Percentiles rank a stretch among this genome's conserved stretches.
Evolutionary conservation across 2,329 filamentous ascomycete species (phyloP).

Genomic region (Aaosphaeria arxii): DNA sequence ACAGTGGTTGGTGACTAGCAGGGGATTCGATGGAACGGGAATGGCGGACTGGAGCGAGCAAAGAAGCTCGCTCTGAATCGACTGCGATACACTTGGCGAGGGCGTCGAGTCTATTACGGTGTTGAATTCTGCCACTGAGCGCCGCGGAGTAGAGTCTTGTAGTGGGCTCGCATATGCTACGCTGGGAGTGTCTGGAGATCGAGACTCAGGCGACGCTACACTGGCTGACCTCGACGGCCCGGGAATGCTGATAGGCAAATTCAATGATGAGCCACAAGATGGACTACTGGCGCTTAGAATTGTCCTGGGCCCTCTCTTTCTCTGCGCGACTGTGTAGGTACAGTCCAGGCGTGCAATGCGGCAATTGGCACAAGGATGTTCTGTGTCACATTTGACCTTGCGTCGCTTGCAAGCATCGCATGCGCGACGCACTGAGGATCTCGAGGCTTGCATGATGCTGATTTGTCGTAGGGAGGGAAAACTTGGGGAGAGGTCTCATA

Average conservation of each 20-base stretch:
- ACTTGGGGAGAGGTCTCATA: too few relatives aligned
- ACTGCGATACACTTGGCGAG: background rate
- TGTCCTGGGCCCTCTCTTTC: slow-evolving; percentile 1
- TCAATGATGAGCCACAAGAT: background rate
- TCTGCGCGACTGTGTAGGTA: slow-evolving; percentile 1
- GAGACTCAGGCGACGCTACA: too few relatives aligned
- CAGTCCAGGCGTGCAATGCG: background rate
- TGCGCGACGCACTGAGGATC: background rate
- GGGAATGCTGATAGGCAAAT: background rate
- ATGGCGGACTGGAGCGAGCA: background rate
- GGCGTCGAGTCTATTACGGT: background rate
- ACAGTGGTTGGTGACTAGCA: background rate
- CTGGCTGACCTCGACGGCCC: background rate
- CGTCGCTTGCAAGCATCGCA: slow-evolving; percentile 2
- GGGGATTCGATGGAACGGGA: background rate
- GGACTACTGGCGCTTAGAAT: background rate
- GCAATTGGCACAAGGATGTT: slow-evolving; percentile 1
- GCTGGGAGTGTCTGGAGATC: background rate
- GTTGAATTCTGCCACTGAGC: too few relatives aligned
- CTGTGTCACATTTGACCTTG: slow-evolving; percentile 2
- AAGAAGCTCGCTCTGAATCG: background rate
- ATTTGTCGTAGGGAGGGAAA: too few relatives aligned
- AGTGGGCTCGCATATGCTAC: too few relatives aligned
- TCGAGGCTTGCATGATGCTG: too few relatives aligned
- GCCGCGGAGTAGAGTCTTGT: too few relatives aligned